Percentiles rank a stretch among this genome's conserved stretches.
phyloP scores from a whole-genome alignment of 768 basidiomycete species.

The Glaciozyma martinii region DNA sequence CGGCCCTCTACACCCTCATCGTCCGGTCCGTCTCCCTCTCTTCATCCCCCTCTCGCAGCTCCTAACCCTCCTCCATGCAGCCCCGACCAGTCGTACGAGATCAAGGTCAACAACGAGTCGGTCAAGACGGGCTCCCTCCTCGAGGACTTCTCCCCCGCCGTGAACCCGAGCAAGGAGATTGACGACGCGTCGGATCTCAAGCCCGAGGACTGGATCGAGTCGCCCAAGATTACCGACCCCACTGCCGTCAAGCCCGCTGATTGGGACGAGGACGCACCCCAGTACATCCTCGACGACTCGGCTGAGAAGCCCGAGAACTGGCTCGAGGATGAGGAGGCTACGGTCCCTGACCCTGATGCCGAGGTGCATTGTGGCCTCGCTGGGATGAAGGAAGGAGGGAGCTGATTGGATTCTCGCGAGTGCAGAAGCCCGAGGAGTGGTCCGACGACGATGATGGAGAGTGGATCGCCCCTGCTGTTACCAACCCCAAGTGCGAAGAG shows the following conservation, averaged over 20 bases:
- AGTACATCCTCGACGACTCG: conserved; percentile 77
- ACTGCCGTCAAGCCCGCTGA: conserved; percentile 60
- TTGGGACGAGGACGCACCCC: conserved; percentile 96
- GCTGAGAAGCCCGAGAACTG: conserved; percentile 88
- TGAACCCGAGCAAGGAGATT: conserved; percentile 88
- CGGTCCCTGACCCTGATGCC: conserved; percentile 70
- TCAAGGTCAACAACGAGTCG: conserved; percentile 77
- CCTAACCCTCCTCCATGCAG: conserved; percentile 39
- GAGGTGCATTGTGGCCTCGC: conserved; percentile 44
- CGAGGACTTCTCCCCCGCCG: conserved; percentile 83
- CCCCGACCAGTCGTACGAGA: conserved; percentile 89
- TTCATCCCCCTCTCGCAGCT: neutral
- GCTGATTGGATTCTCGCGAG: conserved; percentile 4
- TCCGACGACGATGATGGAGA: conserved; percentile 99
- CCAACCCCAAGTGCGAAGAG: conserved; percentile 74
- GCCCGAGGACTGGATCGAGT: conserved; percentile 87
- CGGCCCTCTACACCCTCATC: conserved; percentile 89
- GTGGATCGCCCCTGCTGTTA: conserved; percentile 82
- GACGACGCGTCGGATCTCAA: conserved; percentile 86
- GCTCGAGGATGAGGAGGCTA: conserved; percentile 77
- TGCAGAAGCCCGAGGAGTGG: conserved; percentile 96
- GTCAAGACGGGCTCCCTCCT: conserved; percentile 72
- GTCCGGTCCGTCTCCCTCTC: conserved; percentile 57
- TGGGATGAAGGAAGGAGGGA: neutral
- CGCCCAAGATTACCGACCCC: conserved; percentile 56